Evolutionary conservation across 169 alveolate genomes (phyloP).

Genomic region (Perkinsus olseni): DNA sequence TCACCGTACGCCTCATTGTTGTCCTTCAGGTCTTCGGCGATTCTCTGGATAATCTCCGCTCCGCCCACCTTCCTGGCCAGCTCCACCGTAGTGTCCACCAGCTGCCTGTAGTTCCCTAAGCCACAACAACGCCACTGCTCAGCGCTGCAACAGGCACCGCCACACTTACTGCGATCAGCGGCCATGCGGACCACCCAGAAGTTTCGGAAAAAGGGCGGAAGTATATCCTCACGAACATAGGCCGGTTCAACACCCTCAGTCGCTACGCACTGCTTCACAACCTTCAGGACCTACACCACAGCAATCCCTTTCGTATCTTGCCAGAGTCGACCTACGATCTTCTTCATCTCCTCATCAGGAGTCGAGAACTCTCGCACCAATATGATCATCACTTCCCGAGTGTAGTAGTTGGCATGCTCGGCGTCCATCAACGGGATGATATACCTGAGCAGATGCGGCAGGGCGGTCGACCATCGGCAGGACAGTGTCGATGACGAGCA

Average conservation of each 20-base stretch:
- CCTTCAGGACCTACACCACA: slow-evolving; percentile 41
- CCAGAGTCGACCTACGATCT: slow-evolving; percentile 72
- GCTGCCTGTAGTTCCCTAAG: slow-evolving; percentile 82
- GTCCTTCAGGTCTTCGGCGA: slow-evolving; percentile 82
- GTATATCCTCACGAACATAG: slow-evolving; percentile 85
- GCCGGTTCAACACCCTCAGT: slow-evolving; percentile 96
- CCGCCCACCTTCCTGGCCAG: slow-evolving; percentile 93
- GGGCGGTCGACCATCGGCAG: too few relatives aligned
- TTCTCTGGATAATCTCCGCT: slow-evolving; percentile 75
- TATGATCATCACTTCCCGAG: slow-evolving; percentile 90
- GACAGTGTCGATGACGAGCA: too few relatives aligned
- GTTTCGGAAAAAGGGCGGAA: slow-evolving; percentile 88
- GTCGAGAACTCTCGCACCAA: slow-evolving; percentile 93
- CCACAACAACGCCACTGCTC: too few relatives aligned
- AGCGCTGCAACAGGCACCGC: too few relatives aligned
- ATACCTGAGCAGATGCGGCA: slow-evolving; percentile 7
- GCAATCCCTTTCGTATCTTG: neutral
- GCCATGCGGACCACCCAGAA: slow-evolving; percentile 77
- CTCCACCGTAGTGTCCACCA: slow-evolving; percentile 96
- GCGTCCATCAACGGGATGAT: slow-evolving; percentile 98
- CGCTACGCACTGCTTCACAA: slow-evolving; percentile 93
- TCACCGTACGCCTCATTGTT: slow-evolving; percentile 65
- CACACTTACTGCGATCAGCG: neutral
- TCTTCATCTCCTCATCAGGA: slow-evolving; percentile 97
- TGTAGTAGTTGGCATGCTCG: slow-evolving; percentile 93